Evolutionary conservation across 257 asterid species (phyloP).

Genomic region (Ocimum tenuiflorum): DNA sequence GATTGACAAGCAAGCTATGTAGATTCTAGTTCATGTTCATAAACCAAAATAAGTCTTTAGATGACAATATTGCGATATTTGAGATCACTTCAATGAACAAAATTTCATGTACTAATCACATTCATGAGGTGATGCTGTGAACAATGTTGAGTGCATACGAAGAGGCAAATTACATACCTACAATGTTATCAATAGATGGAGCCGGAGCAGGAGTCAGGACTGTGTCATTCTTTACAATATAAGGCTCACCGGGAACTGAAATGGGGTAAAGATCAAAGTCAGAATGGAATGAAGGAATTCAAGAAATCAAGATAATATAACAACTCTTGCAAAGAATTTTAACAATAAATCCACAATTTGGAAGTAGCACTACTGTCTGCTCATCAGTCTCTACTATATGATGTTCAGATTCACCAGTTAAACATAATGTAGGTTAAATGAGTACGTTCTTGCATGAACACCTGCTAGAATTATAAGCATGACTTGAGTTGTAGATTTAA

Average conservation of each 20-base stretch:
- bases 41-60: neutral
- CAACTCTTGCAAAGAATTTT: neutral
- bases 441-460: neutral
- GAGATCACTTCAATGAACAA: neutral
- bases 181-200: slow-evolving; percentile 45
- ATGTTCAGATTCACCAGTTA: slow-evolving; percentile 1
- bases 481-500: neutral
- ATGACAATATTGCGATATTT: no score
- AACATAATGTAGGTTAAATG: neutral
- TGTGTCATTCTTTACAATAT: slow-evolving; percentile 33
- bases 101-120: neutral
- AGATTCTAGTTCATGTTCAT: neutral
- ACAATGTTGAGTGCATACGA: neutral
- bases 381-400: neutral
- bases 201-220: slow-evolving; percentile 63
- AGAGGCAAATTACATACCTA: slow-evolving; percentile 43
- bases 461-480: neutral
- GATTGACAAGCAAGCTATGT: neutral
- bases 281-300: no score
- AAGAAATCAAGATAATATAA: neutral
- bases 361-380: neutral
- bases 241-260: slow-evolving; percentile 87
- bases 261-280: slow-evolving; percentile 13
- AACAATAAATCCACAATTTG: neutral
- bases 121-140: neutral